A percentile compares a stretch with the other conserved stretches of the same genome.
These are phyloP conservation scores for Stephanodiscus minutulus DNA, from an alignment of 108 stramenopile species.

Conservation along the genomic window DNA sequence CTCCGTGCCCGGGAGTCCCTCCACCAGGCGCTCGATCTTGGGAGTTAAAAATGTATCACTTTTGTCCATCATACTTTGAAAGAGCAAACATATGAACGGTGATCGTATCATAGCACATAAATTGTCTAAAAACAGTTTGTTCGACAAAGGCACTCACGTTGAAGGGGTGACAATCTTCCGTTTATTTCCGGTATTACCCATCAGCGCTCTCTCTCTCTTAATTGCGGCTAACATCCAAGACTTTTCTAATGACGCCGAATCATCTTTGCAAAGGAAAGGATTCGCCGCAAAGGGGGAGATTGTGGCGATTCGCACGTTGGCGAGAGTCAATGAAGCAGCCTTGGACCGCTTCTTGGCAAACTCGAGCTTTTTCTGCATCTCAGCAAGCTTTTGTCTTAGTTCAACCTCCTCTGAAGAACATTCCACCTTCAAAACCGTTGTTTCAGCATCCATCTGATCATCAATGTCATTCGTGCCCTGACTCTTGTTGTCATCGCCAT, in stretches of 20 bases:
- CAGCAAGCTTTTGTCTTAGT: constrained; percentile 50
- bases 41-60: constrained; percentile 80
- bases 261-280: constrained; percentile 58
- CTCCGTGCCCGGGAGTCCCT: constrained; percentile 84
- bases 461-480: constrained; percentile 16
- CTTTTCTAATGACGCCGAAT: constrained; percentile 49
- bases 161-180: constrained; percentile 72
- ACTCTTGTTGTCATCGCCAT: constrained; percentile 20
- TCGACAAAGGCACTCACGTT: neutral
- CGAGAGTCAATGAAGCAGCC: constrained; percentile 50
- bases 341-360: constrained; percentile 49
- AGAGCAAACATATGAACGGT: constrained; percentile 30
- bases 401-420: constrained; percentile 54
- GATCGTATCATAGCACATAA: neutral
- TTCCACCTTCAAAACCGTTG: constrained; percentile 38
- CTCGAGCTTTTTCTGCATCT: constrained; percentile 42
- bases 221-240: constrained; percentile 72
- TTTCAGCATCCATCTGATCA: constrained; percentile 18
- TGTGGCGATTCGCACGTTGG: constrained; percentile 58
- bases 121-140: neutral
- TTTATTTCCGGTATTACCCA: constrained; percentile 86
- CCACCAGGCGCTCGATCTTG: constrained; percentile 72
- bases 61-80: constrained; percentile 56
- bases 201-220: constrained; percentile 75
- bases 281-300: constrained; percentile 72